Percentiles rank a stretch among this genome's conserved stretches.
These are phyloP conservation scores for Saitozyma podzolica DNA, from an alignment of 768 basidiomycete species.

Conservation along the genomic window DNA sequence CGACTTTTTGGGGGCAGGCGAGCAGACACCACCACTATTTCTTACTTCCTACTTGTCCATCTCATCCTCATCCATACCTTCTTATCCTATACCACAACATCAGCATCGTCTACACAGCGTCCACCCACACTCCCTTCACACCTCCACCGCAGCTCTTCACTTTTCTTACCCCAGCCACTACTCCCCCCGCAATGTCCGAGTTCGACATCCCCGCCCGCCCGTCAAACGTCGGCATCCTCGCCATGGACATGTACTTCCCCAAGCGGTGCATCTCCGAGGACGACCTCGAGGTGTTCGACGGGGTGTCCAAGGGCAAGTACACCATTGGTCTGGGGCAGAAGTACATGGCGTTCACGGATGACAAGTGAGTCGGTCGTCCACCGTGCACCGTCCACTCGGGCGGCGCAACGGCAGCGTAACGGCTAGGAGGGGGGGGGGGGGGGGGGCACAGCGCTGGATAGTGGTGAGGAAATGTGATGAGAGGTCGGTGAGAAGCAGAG, in stretches of 20 bases:
- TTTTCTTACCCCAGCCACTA: neutral
- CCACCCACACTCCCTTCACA: too few species aligned
- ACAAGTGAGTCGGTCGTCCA: slow-evolving; percentile 58
- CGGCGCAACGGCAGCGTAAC: neutral
- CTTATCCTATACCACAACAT: too few species aligned
- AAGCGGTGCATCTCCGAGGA: slow-evolving; percentile 94
- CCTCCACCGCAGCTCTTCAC: too few species aligned
- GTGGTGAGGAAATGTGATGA: too few species aligned
- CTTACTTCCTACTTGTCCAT: neutral
- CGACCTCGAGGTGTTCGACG: slow-evolving; percentile 90
- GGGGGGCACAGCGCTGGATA: too few species aligned
- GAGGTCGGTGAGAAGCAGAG: too few species aligned
- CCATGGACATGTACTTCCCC: slow-evolving; percentile 92
- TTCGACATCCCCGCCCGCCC: slow-evolving; percentile 61
- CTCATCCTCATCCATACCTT: too few species aligned
- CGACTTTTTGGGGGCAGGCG: neutral
- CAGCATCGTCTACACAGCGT: too few species aligned
- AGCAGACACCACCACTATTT: neutral
- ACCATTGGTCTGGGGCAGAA: slow-evolving; percentile 97
- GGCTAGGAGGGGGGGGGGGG: too few species aligned
- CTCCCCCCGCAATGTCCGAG: slow-evolving; percentile 28
- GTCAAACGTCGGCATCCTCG: slow-evolving; percentile 91
- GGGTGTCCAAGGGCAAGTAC: slow-evolving; percentile 93
- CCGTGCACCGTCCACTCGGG: neutral
- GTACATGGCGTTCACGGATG: slow-evolving; percentile 98